Percentiles rank a stretch among this genome's conserved stretches.
Conservation (phyloP, 768 basidiomycete species). For the Naematelia encephala region DNA sequence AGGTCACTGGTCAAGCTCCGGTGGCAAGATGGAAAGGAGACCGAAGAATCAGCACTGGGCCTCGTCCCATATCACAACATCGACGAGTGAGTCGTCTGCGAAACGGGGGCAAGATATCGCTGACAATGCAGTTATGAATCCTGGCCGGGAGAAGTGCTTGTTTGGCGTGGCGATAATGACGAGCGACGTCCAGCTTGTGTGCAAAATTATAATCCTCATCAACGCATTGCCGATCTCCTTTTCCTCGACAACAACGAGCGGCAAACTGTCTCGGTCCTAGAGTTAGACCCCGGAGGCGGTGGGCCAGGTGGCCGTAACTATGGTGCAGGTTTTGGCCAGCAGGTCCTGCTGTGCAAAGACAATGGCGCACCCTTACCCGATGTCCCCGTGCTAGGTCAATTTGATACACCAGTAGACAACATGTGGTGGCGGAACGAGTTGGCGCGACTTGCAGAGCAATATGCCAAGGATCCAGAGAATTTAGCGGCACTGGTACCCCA, state of each 20-base stretch:
- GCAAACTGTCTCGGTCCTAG: constrained; percentile 75
- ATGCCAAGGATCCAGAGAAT: constrained; percentile 4
- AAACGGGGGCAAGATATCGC: constrained; percentile 56
- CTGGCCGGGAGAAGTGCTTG: constrained; percentile 80
- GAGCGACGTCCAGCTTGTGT: constrained; percentile 66
- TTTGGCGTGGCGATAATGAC: constrained; percentile 72
- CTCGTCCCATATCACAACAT: constrained; percentile 79
- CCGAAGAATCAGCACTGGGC: constrained; percentile 62
- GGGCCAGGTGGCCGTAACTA: constrained; percentile 54
- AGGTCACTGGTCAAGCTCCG: constrained; percentile 67
- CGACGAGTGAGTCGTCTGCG: constrained; percentile 67
- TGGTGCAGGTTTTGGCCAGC: constrained; percentile 78
- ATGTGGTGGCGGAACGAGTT: constrained; percentile 23
- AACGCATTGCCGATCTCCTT: constrained; percentile 30
- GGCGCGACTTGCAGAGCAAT: constrained; percentile 11
- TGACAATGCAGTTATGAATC: constrained; percentile 31
- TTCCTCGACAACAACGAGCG: constrained; percentile 53
- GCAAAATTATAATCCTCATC: constrained; percentile 53
- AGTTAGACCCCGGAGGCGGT: constrained; percentile 78
- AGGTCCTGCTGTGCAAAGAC: constrained; percentile 69
- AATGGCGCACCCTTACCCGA: constrained; percentile 68
- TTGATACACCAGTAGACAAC: constrained; percentile 72
- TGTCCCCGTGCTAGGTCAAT: constrained; percentile 71
- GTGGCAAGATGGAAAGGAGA: constrained; percentile 75
- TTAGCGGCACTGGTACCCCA: constrained; percentile 7